Base-by-base conservation (phyloP, 2,329 filamentous ascomycete species). In the Colletotrichum simmondsii region DNA sequence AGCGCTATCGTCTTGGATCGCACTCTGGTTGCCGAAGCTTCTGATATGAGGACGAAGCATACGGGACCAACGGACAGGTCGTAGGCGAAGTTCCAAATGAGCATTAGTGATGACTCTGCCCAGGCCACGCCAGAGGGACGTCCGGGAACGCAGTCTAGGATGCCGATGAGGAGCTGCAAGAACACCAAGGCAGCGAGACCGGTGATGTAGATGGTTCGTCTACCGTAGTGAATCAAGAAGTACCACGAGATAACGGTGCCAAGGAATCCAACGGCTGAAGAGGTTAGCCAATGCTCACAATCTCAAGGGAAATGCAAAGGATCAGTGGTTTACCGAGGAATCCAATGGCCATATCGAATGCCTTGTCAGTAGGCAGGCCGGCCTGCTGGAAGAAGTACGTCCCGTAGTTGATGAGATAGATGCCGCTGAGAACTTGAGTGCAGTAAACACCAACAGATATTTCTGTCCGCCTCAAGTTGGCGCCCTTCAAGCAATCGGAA, bases 351-450 rank as follows among this genome's bases (percentile, higher is more conserved):
- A 88, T 82, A 57, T 80, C 81, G 71, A 85, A 86, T 0, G 84
- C 80, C 5, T 80, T 78, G 8, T 78, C 75, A 35, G 80, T 74
- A 60, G 79, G 74, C 67, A 87, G 80, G 60, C 86, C 85, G 2
- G 84, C 81, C 75, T 85, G 84, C 60, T 84, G 80, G 77, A 86
- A 86, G 78, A 87, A 87, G 79, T 85, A 87, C 80, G 89, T 92
- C 1, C 89, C 90, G 75, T 92, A 93, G 69, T 89, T 89, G 60
- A 91, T 90, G 74, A 93, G 88, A 16, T 91, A 90, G 74, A 91
- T 90, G 28, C 91, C 91, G 64, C 87, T 89, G 2, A 92, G 82
- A 24, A 92, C 91, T 77, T 93, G 91, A 3, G 91, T 91, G 4
- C 89, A 87, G 83, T 91, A 93, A 7, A 91, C 89, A 79, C 91